phyloP scores from a whole-genome alignment of 371 early-diverging fungal species.

The Rhizopus sp. region DNA sequence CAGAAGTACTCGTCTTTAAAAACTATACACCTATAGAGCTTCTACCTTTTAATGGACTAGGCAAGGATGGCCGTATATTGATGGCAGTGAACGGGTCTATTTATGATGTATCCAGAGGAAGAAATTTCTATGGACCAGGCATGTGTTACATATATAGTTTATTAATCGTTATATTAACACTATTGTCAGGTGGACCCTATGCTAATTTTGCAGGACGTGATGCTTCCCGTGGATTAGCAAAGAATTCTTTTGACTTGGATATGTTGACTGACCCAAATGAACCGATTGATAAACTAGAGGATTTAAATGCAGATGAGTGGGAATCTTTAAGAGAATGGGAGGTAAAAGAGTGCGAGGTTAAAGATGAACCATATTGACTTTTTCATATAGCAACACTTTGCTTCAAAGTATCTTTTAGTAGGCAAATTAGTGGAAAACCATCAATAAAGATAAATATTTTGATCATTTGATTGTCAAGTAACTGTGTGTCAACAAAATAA shows the following conservation, averaged over 20 bases:
- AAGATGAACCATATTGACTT: background rate
- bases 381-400: constrained; percentile 19
- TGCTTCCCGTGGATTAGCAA: constrained; percentile 86
- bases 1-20: constrained; percentile 60
- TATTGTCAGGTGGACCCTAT: constrained; percentile 74
- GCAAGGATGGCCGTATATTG: constrained; percentile 58
- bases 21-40: constrained; percentile 75
- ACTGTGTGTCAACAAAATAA: background rate
- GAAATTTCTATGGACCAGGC: constrained; percentile 93
- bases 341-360: background rate
- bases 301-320: constrained; percentile 74
- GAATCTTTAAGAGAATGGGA: constrained; percentile 78
- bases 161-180: too few relatives aligned
- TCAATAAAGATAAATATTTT: constrained; percentile 12
- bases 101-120: constrained; percentile 86
- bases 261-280: constrained; percentile 72
- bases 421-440: constrained; percentile 28
- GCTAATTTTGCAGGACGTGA: constrained; percentile 90
- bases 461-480: constrained; percentile 19
- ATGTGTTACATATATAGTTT: constrained; percentile 11
- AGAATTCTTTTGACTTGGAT: constrained; percentile 85
- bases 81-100: constrained; percentile 86
- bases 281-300: constrained; percentile 82
- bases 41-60: constrained; percentile 57
- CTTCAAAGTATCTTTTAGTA: constrained; percentile 23